Evolutionary conservation across 2,329 filamentous ascomycete species (phyloP).

Genomic region (Diaporthe caulivora): DNA sequence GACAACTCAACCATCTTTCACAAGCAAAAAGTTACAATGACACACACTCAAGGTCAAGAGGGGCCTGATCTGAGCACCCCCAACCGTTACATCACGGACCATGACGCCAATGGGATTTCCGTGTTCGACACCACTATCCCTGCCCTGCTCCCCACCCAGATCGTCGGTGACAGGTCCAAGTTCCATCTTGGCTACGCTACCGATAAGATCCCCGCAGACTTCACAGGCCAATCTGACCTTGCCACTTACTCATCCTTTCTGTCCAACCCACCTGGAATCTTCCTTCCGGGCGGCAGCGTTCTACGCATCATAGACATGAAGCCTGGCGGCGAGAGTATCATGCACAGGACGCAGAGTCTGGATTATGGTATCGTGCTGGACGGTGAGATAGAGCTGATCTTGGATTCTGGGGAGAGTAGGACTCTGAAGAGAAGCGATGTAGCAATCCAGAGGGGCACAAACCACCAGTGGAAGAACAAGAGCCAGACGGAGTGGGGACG

Average conservation of each 20-base stretch:
- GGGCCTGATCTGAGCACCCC: not conserved
- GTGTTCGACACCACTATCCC: constrained; percentile 38
- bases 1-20: too few relatives aligned
- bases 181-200: constrained; percentile 27
- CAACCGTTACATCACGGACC: constrained; percentile 42
- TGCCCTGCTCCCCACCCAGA: constrained; percentile 30
- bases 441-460: constrained; percentile 60
- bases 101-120: constrained; percentile 39
- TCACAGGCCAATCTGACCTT: constrained; percentile 35
- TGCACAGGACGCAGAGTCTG: constrained; percentile 60
- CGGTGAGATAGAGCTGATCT: constrained; percentile 59
- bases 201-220: not conserved
- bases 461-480: constrained; percentile 57
- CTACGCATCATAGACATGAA: constrained; percentile 41
- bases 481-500: constrained; percentile 55
- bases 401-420: constrained; percentile 60
- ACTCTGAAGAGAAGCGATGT: constrained; percentile 59
- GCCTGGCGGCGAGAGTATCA: constrained; percentile 34
- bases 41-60: constrained; percentile 11
- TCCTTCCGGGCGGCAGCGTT: constrained; percentile 39
- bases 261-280: constrained; percentile 30
- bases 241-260: constrained; percentile 31
- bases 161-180: constrained; percentile 32
- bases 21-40: not conserved
- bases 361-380: constrained; percentile 64